Evolutionary conservation across 345 rosid species (phyloP).

Genomic region (Stellera chamaejasme): DNA sequence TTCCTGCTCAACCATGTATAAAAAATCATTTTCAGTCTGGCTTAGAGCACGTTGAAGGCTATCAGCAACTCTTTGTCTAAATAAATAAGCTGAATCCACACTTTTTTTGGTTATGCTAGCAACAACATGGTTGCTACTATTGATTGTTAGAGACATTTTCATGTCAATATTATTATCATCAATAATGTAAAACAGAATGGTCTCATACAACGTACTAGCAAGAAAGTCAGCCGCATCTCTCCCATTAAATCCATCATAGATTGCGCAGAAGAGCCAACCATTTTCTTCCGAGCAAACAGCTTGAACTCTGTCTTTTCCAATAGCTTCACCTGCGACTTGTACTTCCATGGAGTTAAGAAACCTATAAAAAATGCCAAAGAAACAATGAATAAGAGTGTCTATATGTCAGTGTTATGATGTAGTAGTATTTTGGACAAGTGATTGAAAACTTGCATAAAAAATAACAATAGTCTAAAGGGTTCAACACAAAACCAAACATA

Average conservation of each 20-base stretch:
- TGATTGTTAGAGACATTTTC: slow-evolving; percentile 5
- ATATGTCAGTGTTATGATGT: too few species aligned
- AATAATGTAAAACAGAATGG: not conserved
- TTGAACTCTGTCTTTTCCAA: slow-evolving; percentile 96
- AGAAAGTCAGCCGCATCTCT: too few species aligned
- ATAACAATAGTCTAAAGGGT: too few species aligned
- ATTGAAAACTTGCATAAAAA: too few species aligned
- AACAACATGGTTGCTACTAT: slow-evolving; percentile 4
- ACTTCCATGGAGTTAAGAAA: slow-evolving; percentile 68
- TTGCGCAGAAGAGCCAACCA: slow-evolving; percentile 69
- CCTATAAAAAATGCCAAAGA: slow-evolving; percentile 18
- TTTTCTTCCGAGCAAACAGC: slow-evolving; percentile 98
- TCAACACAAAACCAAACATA: too few species aligned
- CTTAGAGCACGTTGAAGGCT: slow-evolving; percentile 66
- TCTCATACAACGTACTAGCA: too few species aligned
- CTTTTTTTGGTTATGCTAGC: slow-evolving; percentile 7
- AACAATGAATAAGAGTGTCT: too few species aligned
- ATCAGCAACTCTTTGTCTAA: slow-evolving; percentile 58
- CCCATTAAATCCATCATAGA: too few species aligned
- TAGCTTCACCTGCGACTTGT: slow-evolving; percentile 98
- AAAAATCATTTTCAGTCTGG: slow-evolving; percentile 48
- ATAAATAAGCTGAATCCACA: slow-evolving; percentile 26
- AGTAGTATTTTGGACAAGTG: too few species aligned
- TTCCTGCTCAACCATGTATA: too few species aligned
- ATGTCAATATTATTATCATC: slow-evolving; percentile 9